These are phyloP conservation scores for Psilocybe cyanescens DNA, from an alignment of 768 basidiomycete genomes.

Conservation along the genomic window DNA sequence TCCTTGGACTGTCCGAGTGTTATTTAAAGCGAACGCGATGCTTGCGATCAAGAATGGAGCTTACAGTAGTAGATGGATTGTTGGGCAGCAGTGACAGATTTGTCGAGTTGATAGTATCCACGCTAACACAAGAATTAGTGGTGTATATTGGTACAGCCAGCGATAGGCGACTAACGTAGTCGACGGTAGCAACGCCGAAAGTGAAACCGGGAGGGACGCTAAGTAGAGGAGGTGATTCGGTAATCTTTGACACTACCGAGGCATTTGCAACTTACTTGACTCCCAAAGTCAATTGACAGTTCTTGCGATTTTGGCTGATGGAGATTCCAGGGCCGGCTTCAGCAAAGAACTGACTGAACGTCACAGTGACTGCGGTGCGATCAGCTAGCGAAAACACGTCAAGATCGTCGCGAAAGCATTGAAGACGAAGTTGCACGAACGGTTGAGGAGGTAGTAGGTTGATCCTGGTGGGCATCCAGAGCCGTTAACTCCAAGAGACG, in stretches of 20 bases:
- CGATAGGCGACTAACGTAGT: constrained; percentile 19
- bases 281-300: constrained; percentile 28
- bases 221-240: background rate
- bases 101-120: constrained; percentile 30
- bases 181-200: constrained; percentile 28
- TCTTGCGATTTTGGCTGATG: constrained; percentile 26
- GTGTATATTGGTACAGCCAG: background rate
- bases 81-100: constrained; percentile 25
- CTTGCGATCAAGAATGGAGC: background rate
- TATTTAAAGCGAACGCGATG: background rate
- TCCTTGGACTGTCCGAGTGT: constrained; percentile 23
- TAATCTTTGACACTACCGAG: background rate
- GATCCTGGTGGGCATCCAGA: constrained; percentile 28
- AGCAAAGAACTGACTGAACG: constrained; percentile 27
- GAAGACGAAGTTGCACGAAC: background rate
- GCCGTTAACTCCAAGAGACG: constrained; percentile 25
- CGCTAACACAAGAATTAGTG: constrained; percentile 14
- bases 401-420: background rate
- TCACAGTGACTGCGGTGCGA: constrained; percentile 26
- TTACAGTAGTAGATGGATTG: constrained; percentile 30
- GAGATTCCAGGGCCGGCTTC: constrained; percentile 28
- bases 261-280: constrained; percentile 18
- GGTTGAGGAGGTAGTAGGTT: constrained; percentile 24
- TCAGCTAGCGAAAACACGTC: constrained; percentile 8
- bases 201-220: constrained; percentile 28